Evolutionary conservation across 164 flowering plant species (phyloP).

Genomic region (Vitis rotundifolia): DNA sequence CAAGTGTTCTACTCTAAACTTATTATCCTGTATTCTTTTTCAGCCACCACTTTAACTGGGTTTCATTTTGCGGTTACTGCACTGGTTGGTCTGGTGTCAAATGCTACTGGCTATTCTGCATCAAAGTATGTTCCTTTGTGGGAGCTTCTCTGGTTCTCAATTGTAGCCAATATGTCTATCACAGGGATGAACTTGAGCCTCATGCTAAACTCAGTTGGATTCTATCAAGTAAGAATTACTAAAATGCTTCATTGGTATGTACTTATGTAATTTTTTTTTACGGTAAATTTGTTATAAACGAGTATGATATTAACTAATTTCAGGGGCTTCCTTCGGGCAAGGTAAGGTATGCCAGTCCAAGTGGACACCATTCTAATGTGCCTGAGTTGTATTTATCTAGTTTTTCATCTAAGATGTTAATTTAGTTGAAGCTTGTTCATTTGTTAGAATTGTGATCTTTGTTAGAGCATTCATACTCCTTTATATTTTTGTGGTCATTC

Average conservation of each 20-base stretch:
- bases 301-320: too few species aligned
- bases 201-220: constrained; percentile 49
- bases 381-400: too few species aligned
- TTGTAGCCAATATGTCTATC: constrained; percentile 86
- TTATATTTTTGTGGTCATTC: too few species aligned
- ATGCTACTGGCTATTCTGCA: constrained; percentile 75
- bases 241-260: constrained; percentile 1
- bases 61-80: constrained; percentile 93
- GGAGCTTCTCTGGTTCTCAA: constrained; percentile 96
- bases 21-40: not conserved
- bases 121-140: constrained; percentile 88
- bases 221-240: constrained; percentile 23
- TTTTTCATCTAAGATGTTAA: too few species aligned
- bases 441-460: too few species aligned
- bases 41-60: constrained; percentile 88
- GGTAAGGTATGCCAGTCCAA: too few species aligned
- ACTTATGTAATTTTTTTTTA: not conserved
- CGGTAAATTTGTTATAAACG: too few species aligned
- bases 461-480: too few species aligned
- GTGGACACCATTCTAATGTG: too few species aligned
- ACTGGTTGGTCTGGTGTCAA: constrained; percentile 77
- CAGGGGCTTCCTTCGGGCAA: too few species aligned
- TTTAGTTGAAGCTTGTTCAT: too few species aligned
- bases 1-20: too few species aligned
- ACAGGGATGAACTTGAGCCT: constrained; percentile 81